phyloP scores from a whole-genome alignment of 495 filamentous ascomycete genomes.

The Entonaema liquescens region DNA sequence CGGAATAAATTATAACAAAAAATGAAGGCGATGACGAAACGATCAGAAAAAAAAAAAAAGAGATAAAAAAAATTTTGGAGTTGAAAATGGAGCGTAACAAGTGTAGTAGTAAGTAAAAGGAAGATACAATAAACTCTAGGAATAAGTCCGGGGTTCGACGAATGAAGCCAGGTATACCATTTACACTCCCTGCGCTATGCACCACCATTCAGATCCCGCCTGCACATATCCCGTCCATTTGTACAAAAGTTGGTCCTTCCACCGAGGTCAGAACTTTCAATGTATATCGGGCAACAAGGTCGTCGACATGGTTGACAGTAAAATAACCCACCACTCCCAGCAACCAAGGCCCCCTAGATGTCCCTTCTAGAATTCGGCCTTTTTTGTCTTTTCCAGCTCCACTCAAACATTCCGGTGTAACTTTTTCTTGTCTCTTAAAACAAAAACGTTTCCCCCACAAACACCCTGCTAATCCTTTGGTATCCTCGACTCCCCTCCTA shows the following conservation, averaged over 20 bases:
- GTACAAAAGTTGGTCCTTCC: slow-evolving; percentile 48
- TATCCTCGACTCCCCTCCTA: slow-evolving; percentile 30
- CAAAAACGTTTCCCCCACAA: slow-evolving; percentile 30
- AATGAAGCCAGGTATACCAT: slow-evolving; percentile 68
- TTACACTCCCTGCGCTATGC: slow-evolving; percentile 70
- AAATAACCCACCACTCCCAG: slow-evolving; percentile 45
- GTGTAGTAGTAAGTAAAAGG: slow-evolving; percentile 14
- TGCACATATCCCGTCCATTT: slow-evolving; percentile 48
- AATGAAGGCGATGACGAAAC: background rate
- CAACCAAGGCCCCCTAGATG: slow-evolving; percentile 48
- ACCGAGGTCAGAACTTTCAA: slow-evolving; percentile 46
- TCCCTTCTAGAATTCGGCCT: slow-evolving; percentile 51
- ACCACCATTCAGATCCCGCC: slow-evolving; percentile 53
- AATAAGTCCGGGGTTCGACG: slow-evolving; percentile 41
- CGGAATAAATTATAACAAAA: background rate
- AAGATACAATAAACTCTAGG: slow-evolving; percentile 32
- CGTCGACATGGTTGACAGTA: slow-evolving; percentile 42
- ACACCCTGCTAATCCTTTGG: slow-evolving; percentile 41
- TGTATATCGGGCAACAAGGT: slow-evolving; percentile 46
- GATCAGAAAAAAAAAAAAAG: background rate
- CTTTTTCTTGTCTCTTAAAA: slow-evolving; percentile 44
- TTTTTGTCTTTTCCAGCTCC: slow-evolving; percentile 58
- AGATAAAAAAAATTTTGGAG: slow-evolving; percentile 2
- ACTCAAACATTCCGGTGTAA: slow-evolving; percentile 45
- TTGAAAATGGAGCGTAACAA: slow-evolving; percentile 14